Conservation (phyloP, 2,329 filamentous ascomycete species). For the Diaporthe longicolla region DNA sequence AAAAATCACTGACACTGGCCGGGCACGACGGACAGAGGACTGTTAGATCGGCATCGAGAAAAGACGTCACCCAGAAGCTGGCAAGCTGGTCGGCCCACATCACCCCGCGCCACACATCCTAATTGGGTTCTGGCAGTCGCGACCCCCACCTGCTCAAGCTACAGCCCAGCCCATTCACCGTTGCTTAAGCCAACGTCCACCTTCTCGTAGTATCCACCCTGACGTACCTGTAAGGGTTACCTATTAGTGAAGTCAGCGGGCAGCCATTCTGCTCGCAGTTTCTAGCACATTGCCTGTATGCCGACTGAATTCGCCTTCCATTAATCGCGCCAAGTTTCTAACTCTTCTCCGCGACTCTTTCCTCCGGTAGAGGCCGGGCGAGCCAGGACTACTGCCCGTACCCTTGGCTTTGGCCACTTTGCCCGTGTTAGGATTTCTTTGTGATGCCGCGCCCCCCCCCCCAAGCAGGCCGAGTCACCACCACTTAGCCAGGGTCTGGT, state of each 20-base stretch:
- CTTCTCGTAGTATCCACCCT: constrained; percentile 5
- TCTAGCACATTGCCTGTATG: neutral
- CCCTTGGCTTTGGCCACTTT: neutral
- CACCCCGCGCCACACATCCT: constrained; percentile 5
- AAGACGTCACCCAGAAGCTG: constrained; percentile 25
- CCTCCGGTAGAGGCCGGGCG: neutral
- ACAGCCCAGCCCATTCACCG: constrained; percentile 6
- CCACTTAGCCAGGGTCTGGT: neutral
- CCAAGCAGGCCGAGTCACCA: neutral
- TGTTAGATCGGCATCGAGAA: constrained; percentile 13
- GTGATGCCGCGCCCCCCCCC: neutral
- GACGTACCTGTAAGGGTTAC: constrained; percentile 6
- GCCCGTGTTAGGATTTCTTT: neutral
- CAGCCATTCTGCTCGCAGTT: neutral
- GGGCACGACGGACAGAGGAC: neutral
- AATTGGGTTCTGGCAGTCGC: constrained; percentile 25
- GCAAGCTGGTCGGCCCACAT: constrained; percentile 7
- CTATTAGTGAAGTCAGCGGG: neutral
- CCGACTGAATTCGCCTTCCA: neutral
- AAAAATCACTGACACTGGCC: neutral
- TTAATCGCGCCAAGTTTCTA: neutral
- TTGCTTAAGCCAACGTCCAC: constrained; percentile 8
- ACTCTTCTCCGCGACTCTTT: neutral
- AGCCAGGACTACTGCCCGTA: no score
- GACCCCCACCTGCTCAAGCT: constrained; percentile 16